Evolutionary conservation across 2,329 filamentous ascomycete species (phyloP).

Genomic region (Sporothrix inflata): DNA sequence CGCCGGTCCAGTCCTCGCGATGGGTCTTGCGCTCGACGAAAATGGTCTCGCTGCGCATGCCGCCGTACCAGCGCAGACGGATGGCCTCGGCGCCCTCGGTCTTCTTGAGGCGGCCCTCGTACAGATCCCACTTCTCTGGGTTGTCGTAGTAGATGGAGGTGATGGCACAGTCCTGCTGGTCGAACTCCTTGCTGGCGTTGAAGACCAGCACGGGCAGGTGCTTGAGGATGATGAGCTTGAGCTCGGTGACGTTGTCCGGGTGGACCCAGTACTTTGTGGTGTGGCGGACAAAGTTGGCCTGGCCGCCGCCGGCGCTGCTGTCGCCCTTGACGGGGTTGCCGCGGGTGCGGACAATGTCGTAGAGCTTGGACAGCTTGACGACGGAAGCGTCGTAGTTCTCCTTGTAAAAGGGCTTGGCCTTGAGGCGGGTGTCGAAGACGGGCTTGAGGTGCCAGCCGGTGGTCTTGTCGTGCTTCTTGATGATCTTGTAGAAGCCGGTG

Average conservation of each 20-base stretch:
- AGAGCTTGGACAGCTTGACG: conserved; percentile 90
- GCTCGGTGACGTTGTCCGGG: conserved; percentile 94
- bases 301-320: conserved; percentile 83
- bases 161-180: conserved; percentile 86
- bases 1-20: conserved; percentile 97
- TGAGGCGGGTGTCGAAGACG: conserved; percentile 92
- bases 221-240: conserved; percentile 97
- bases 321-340: conserved; percentile 93
- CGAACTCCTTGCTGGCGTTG: conserved; percentile 96
- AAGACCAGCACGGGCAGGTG: conserved; percentile 96
- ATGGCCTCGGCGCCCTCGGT: conserved; percentile 97
- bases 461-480: conserved; percentile 99
- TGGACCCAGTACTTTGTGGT: conserved; percentile 99
- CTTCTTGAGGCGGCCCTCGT: conserved; percentile 93
- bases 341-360: conserved; percentile 90
- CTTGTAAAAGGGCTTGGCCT: conserved; percentile 97
- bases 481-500: conserved; percentile 99
- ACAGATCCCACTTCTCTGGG: conserved; percentile 88
- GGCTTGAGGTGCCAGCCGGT: conserved; percentile 92
- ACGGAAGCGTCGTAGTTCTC: conserved; percentile 98
- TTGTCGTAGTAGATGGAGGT: conserved; percentile 99
- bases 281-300: conserved; percentile 94
- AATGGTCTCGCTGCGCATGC: conserved; percentile 92
- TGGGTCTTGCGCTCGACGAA: conserved; percentile 98
- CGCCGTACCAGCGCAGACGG: conserved; percentile 94